Evolutionary conservation across 192 early-diverging fungal species (phyloP).

Genomic region (Coemansia sp.): DNA sequence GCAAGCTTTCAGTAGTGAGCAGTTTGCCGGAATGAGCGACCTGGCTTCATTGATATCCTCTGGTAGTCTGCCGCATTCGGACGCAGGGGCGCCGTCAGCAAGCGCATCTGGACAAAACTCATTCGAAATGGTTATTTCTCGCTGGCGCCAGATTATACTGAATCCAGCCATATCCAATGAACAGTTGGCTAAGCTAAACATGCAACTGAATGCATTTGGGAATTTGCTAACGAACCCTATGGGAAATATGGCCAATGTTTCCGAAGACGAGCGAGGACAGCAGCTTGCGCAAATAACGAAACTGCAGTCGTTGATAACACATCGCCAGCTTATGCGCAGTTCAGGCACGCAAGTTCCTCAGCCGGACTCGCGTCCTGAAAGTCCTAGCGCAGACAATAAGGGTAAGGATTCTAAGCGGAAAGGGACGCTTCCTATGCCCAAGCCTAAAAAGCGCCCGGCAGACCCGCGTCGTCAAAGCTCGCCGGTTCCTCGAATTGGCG

Average conservation of each 20-base stretch:
- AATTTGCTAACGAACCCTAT: slow-evolving; percentile 15
- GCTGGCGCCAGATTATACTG: slow-evolving; percentile 48
- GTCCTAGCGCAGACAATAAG: slow-evolving; percentile 21
- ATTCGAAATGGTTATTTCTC: slow-evolving; percentile 24
- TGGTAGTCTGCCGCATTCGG: not conserved
- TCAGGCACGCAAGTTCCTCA: slow-evolving; percentile 9
- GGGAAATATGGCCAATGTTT: slow-evolving; percentile 15
- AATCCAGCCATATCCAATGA: slow-evolving; percentile 34
- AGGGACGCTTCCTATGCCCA: not conserved
- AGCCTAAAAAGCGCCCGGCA: slow-evolving; percentile 29
- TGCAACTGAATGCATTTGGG: slow-evolving; percentile 47
- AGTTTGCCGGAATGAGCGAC: slow-evolving; percentile 3
- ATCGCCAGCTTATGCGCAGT: slow-evolving; percentile 34
- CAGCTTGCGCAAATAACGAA: slow-evolving; percentile 42
- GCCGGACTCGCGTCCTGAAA: slow-evolving; percentile 27
- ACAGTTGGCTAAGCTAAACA: slow-evolving; percentile 40
- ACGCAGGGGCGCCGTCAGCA: not conserved
- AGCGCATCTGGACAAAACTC: not conserved
- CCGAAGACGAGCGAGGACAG: slow-evolving; percentile 35
- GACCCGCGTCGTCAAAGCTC: slow-evolving; percentile 31
- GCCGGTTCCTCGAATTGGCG: slow-evolving; percentile 15
- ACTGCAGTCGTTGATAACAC: slow-evolving; percentile 46
- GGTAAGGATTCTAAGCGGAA: slow-evolving; percentile 24
- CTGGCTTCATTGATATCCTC: not conserved
- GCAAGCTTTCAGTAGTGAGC: slow-evolving; percentile 2